These are phyloP conservation scores for Scheffersomyces spartinae DNA, from an alignment of 805 yeast species.

Conservation along the genomic window DNA sequence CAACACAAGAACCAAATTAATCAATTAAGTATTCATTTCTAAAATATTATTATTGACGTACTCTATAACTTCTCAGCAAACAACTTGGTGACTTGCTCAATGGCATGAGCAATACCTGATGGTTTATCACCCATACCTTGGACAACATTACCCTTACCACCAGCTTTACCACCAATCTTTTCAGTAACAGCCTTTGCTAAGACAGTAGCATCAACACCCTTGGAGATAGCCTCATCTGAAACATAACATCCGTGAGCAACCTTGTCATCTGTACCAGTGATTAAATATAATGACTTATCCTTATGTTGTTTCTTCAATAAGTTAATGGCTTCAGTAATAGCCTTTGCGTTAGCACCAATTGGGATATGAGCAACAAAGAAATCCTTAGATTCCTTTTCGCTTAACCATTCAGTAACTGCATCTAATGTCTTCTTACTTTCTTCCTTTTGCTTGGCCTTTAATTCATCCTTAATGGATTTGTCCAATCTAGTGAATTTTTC, in stretches of 20 bases:
- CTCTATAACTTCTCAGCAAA: conserved; percentile 45
- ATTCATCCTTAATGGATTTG: conserved; percentile 78
- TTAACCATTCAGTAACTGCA: conserved; percentile 59
- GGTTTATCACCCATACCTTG: conserved; percentile 95
- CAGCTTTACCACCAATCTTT: conserved; percentile 91
- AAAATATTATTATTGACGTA: too few relatives aligned
- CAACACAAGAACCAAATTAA: too few relatives aligned
- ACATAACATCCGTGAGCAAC: conserved; percentile 95
- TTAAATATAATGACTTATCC: conserved; percentile 65
- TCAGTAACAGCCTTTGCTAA: conserved; percentile 62
- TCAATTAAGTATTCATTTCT: too few relatives aligned
- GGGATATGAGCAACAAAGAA: conserved; percentile 58
- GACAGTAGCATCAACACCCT: conserved; percentile 66
- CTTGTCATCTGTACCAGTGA: conserved; percentile 64
- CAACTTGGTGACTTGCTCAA: conserved; percentile 53
- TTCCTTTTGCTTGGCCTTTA: conserved; percentile 78
- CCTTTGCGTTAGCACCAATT: conserved; percentile 80
- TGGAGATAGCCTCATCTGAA: conserved; percentile 53
- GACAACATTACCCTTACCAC: conserved; percentile 93
- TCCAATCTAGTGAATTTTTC: conserved; percentile 69
- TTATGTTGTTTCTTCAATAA: conserved; percentile 67
- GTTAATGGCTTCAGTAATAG: conserved; percentile 85
- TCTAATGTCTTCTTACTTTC: conserved; percentile 77
- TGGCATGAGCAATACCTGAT: conserved; percentile 58
- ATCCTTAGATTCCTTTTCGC: conserved; percentile 33